Percentiles rank a stretch among this genome's conserved stretches.
Conservation (phyloP, 2,329 filamentous ascomycete species). For the Aspergillus oerlinghausenensis region DNA sequence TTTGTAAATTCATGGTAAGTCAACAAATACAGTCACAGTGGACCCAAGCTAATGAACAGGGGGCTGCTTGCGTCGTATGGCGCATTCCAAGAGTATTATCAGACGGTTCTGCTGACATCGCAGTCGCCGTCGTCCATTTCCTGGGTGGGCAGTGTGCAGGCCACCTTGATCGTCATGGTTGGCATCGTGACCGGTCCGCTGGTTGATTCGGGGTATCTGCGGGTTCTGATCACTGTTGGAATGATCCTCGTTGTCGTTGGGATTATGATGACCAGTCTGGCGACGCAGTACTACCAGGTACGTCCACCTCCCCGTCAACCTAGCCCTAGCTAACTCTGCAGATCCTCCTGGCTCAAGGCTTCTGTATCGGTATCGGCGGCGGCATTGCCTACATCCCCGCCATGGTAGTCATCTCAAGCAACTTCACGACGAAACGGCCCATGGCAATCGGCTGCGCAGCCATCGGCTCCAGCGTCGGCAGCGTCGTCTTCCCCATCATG, state of each 20-base stretch:
- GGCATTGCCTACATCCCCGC: constrained; percentile 31
- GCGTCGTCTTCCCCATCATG: constrained; percentile 56
- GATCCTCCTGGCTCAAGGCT: constrained; percentile 44
- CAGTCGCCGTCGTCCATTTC: constrained; percentile 42
- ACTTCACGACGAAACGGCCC: constrained; percentile 44
- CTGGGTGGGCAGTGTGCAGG: constrained; percentile 46
- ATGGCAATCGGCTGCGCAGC: constrained; percentile 56
- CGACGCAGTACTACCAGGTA: constrained; percentile 27
- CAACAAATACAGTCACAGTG: background rate
- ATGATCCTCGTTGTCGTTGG: constrained; percentile 35
- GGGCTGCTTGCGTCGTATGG: constrained; percentile 46
- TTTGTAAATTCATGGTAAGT: constrained; percentile 32
- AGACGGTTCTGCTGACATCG: constrained; percentile 30
- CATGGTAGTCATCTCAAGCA: constrained; percentile 26
- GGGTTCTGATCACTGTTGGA: constrained; percentile 37
- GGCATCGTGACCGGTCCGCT: constrained; percentile 48
- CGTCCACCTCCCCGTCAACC: background rate
- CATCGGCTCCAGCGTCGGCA: constrained; percentile 55
- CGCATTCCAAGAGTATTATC: constrained; percentile 48
- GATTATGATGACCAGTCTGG: constrained; percentile 28
- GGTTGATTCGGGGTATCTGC: constrained; percentile 45
- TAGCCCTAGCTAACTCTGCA: constrained; percentile 18
- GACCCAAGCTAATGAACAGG: constrained; percentile 9
- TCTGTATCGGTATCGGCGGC: constrained; percentile 29
- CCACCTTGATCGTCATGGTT: constrained; percentile 44